These are phyloP conservation scores for Kalaharituber pfeilii DNA, from an alignment of 2,329 filamentous ascomycete species.

Conservation along the genomic window DNA sequence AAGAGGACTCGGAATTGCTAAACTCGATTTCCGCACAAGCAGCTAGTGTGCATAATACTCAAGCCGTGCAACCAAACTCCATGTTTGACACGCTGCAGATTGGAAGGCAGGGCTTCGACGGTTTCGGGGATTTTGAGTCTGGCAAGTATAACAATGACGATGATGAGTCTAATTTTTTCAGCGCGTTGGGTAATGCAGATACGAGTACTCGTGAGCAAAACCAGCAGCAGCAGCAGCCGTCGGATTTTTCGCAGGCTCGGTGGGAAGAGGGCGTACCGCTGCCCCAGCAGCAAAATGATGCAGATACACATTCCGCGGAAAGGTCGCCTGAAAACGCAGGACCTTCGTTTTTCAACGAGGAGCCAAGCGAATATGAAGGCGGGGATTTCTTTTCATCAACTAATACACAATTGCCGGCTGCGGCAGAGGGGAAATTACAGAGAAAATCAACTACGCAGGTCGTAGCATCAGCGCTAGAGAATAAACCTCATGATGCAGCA, in stretches of 20 bases:
- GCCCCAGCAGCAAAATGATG: not conserved
- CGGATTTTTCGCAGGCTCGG: not conserved
- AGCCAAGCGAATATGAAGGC: not conserved
- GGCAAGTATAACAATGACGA: conserved; percentile 1
- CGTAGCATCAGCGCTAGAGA: not conserved
- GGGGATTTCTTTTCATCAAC: not conserved
- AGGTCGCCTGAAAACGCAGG: not conserved
- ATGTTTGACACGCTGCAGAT: not conserved
- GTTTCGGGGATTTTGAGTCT: conserved; percentile 9
- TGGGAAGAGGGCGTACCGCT: not conserved
- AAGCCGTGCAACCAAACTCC: not conserved
- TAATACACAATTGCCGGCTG: not conserved
- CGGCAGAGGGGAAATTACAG: not conserved
- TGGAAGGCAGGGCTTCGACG: conserved; percentile 1
- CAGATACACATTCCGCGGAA: not conserved
- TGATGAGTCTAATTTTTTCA: conserved; percentile 8
- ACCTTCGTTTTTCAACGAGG: not conserved
- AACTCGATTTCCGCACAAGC: not conserved
- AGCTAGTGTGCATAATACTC: conserved; percentile 10
- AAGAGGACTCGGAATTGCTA: conserved; percentile 1
- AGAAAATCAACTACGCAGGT: not conserved
- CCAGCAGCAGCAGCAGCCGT: no score
- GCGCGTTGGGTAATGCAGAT: not conserved
- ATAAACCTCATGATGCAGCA: not conserved
- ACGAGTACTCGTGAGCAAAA: not conserved